Percentiles rank a stretch among this genome's conserved stretches.
Conservation (phyloP, 305 asterid species). For the Fraxinus latifolia region DNA sequence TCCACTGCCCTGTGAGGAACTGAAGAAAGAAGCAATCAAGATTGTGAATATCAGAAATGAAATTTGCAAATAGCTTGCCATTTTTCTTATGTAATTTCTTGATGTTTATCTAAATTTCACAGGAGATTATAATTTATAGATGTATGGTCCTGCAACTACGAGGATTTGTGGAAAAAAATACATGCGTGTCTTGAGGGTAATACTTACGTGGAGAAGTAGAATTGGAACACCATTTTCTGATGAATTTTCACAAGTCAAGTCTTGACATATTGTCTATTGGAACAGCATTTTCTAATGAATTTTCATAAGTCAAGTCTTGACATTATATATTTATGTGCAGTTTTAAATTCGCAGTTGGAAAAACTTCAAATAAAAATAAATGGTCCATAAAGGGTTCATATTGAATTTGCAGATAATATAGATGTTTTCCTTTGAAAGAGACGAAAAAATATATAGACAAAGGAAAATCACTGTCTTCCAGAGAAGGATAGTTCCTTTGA, state of each 20-base stretch:
- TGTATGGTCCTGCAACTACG: background rate
- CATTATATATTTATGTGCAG: background rate
- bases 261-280: background rate
- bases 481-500: background rate
- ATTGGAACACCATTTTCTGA: background rate
- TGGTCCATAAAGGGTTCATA: background rate
- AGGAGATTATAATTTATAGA: constrained; percentile 19
- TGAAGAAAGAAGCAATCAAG: constrained; percentile 14
- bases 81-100: constrained; percentile 5
- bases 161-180: background rate
- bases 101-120: background rate
- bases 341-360: background rate
- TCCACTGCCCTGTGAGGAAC: constrained; percentile 23
- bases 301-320: background rate
- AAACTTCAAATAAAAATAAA: background rate
- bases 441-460: background rate
- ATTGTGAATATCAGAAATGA: constrained; percentile 1
- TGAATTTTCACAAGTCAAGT: background rate
- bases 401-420: background rate
- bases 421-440: background rate
- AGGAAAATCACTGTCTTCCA: background rate
- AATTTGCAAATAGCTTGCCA: constrained; percentile 19
- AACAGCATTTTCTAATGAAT: background rate
- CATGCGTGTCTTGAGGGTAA: constrained; percentile 7
- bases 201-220: background rate